Percentiles rank a stretch among this genome's conserved stretches.
Evolutionary conservation across 768 basidiomycete genomes (phyloP).

Genomic region (Xanthoconium purpureum): DNA sequence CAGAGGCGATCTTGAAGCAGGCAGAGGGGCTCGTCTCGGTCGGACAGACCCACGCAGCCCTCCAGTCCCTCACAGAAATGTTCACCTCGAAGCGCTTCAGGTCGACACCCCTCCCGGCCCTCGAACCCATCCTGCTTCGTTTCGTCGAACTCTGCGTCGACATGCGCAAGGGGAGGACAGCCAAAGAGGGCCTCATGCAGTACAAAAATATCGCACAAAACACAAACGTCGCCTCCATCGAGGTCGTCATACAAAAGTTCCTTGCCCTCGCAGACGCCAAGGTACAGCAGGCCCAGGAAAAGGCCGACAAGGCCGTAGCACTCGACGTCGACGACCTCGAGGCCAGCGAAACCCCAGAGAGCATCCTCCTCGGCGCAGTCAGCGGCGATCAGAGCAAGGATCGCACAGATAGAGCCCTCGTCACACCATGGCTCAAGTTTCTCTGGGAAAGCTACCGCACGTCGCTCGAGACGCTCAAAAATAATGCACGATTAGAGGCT

Average conservation of each 20-base stretch:
- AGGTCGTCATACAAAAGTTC: constrained; percentile 85
- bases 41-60: constrained; percentile 84
- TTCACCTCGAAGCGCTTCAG: constrained; percentile 93
- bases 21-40: constrained; percentile 93
- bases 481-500: constrained; percentile 86
- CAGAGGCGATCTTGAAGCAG: constrained; percentile 87
- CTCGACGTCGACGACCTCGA: constrained; percentile 94
- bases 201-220: constrained; percentile 99
- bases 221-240: constrained; percentile 85
- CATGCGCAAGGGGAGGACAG: constrained; percentile 73
- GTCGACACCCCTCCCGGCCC: constrained; percentile 78
- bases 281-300: constrained; percentile 82
- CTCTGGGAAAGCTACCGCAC: constrained; percentile 99
- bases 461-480: constrained; percentile 92
- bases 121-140: constrained; percentile 94
- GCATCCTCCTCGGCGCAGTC: constrained; percentile 86
- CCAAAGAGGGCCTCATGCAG: constrained; percentile 94
- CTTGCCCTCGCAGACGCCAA: constrained; percentile 77
- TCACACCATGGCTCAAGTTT: constrained; percentile 97
- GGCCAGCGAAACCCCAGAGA: constrained; percentile 92
- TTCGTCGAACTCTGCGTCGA: constrained; percentile 97
- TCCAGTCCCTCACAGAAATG: constrained; percentile 89
- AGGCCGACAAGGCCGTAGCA: constrained; percentile 72
- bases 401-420: constrained; percentile 88
- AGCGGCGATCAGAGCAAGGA: constrained; percentile 90